Evolutionary conservation across 2,329 filamentous ascomycete genomes (phyloP).

Genomic region (Xylariaceae sp.): DNA sequence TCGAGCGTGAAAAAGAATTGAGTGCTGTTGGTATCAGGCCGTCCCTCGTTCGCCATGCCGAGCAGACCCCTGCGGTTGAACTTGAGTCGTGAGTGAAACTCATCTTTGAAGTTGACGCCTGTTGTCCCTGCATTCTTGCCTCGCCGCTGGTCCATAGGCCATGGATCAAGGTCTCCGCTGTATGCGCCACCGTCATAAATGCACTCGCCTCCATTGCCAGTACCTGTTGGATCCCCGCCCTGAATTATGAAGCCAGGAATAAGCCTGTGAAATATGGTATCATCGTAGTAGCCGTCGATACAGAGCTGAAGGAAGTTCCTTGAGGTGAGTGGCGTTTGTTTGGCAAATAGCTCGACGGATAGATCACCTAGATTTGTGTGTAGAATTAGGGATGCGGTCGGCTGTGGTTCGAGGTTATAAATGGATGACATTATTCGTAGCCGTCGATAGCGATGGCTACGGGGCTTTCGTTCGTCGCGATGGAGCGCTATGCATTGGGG

Average conservation of each 20-base stretch:
- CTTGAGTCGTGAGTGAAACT: constrained; percentile 87
- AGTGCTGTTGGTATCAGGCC: constrained; percentile 77
- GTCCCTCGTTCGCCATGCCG: constrained; percentile 91
- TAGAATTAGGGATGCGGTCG: constrained; percentile 85
- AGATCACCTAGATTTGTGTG: constrained; percentile 89
- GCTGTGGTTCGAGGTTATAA: constrained; percentile 92
- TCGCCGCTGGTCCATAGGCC: constrained; percentile 63
- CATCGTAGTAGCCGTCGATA: constrained; percentile 91
- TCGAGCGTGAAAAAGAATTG: constrained; percentile 96
- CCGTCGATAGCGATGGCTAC: not conserved
- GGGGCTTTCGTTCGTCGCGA: no score
- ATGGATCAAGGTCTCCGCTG: constrained; percentile 67
- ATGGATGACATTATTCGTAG: constrained; percentile 68
- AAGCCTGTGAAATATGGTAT: constrained; percentile 89
- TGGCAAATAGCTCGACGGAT: constrained; percentile 88
- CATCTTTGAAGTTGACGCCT: constrained; percentile 68
- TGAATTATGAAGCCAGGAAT: constrained; percentile 91
- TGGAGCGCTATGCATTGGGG: no score
- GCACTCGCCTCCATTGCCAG: constrained; percentile 84
- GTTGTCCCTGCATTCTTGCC: constrained; percentile 57
- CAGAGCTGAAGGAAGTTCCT: constrained; percentile 96
- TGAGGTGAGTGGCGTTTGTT: constrained; percentile 84
- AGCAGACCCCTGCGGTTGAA: constrained; percentile 87
- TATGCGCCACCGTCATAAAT: constrained; percentile 85
- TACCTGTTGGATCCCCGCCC: constrained; percentile 90